Evolutionary conservation across 2,329 filamentous ascomycete genomes (phyloP), one percentile per base, ranked within the genome.

Genomic region (Calonectria fujianensis): DNA sequence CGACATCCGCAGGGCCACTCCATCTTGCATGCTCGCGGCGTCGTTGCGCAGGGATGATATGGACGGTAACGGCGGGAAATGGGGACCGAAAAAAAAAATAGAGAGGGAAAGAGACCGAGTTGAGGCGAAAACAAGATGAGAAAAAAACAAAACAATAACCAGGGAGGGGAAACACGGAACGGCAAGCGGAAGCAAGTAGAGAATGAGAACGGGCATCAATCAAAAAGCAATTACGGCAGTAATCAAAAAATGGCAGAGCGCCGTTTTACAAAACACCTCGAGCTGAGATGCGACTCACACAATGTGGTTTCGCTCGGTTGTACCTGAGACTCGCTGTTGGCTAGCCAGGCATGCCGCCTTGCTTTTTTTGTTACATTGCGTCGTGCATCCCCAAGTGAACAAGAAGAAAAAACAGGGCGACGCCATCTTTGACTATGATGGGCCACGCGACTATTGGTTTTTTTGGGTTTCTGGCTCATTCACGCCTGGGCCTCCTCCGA

Each of bases 341-440:
- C 65, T 29, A 18, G 54, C 20, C 54, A 27, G n/a, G 54, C 54
- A 10, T 59, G 32, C 54, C 32, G 54, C 35, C 20, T 70, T 70
- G 69, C 69, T 70, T 70, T 70, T 61, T 37, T 13, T 59, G 72
- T 75, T 79, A 76, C 76, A 74, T 72, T 59, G 59, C 72, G 69
- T 76, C 52, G 29, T 31, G 51, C 20, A 61, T 52, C 65, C 57
- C 65, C 57, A 72, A 79, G 76, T 76, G 76, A 79, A 73, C 9
- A 20, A 67, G 54, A 65, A 27, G 67, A 59, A 59, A 67, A 80
- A 77, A 74, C 76, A 65, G 9, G 24, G n/a, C 59, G 32, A 18
- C 66, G 63, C 63, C 65, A 57, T 69, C 48, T 27, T n/a, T 39
- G 39, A 39, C 37, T 35, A 29, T 59, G 32, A 67, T 67, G 29